Conservation (phyloP, 2,329 filamentous ascomycete genomes). For the Grosmannia huntii region DNA sequence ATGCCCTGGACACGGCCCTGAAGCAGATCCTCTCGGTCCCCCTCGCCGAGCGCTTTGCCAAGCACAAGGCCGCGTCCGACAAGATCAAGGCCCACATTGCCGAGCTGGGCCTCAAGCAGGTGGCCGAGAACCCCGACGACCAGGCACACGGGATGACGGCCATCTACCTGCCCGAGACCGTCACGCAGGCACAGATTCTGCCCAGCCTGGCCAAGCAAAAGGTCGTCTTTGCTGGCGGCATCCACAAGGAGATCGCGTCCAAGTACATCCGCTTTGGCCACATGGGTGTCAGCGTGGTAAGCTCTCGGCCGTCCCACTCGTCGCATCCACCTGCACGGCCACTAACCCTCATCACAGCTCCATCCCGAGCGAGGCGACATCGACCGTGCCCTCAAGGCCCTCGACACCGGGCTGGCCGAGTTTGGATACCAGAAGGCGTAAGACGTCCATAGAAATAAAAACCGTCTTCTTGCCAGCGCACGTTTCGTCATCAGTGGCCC, state of each 20-base stretch:
- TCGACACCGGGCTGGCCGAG: slow-evolving; percentile 64
- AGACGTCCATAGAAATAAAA: neutral
- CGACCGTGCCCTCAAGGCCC: slow-evolving; percentile 66
- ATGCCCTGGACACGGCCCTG: slow-evolving; percentile 80
- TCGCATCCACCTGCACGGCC: neutral
- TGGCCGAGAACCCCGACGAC: slow-evolving; percentile 74
- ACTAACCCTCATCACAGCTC: slow-evolving; percentile 30
- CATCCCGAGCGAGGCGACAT: slow-evolving; percentile 71
- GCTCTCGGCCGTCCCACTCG: slow-evolving; percentile 19
- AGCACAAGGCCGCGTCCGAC: slow-evolving; percentile 67
- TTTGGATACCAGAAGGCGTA: slow-evolving; percentile 48
- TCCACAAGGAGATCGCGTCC: slow-evolving; percentile 89
- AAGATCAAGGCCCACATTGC: slow-evolving; percentile 74
- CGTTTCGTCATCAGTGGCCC: too few relatives aligned
- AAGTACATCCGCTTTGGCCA: slow-evolving; percentile 95
- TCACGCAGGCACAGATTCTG: slow-evolving; percentile 71
- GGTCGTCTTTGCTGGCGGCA: slow-evolving; percentile 85
- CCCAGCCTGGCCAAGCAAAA: slow-evolving; percentile 76
- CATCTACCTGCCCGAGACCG: slow-evolving; percentile 79
- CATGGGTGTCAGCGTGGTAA: slow-evolving; percentile 85
- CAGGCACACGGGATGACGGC: slow-evolving; percentile 98
- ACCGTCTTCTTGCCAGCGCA: neutral
- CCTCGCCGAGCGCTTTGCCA: slow-evolving; percentile 69
- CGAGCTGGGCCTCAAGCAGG: slow-evolving; percentile 73
- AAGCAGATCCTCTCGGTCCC: slow-evolving; percentile 74